Conservation (phyloP, 108 stramenopile species). For the Parmales sp. region DNA sequence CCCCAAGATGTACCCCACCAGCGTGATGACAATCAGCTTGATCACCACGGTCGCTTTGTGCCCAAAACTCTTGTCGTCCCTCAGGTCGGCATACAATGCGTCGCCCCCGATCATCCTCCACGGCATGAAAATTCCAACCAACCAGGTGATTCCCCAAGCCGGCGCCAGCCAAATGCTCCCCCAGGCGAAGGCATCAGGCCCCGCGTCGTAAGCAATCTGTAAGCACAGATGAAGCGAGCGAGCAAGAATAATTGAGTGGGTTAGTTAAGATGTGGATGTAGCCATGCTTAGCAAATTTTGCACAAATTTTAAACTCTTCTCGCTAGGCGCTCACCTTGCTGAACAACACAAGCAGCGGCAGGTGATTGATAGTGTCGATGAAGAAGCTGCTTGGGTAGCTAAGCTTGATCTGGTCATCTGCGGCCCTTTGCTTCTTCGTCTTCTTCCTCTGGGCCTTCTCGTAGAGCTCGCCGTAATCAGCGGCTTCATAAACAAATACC, state of each 20-base stretch:
- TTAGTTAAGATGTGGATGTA: neutral
- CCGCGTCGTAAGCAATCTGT: constrained; percentile 1
- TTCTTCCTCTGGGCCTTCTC: neutral
- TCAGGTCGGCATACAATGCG: constrained; percentile 4
- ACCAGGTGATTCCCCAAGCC: neutral
- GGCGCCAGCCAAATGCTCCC: neutral
- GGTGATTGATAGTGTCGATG: neutral
- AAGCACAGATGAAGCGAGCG: neutral
- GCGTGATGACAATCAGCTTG: constrained; percentile 2
- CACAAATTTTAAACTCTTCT: neutral
- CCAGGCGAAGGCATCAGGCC: neutral
- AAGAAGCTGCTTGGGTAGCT: neutral
- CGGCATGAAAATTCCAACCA: neutral
- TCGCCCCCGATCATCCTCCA: neutral
- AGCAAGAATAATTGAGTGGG: neutral
- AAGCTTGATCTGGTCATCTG: neutral
- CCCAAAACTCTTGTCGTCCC: neutral
- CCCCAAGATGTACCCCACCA: neutral
- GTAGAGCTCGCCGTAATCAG: too few relatives aligned
- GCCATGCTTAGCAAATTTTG: neutral
- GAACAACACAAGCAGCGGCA: neutral
- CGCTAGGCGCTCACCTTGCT: neutral
- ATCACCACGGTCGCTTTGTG: neutral
- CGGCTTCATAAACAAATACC: constrained; percentile 7
- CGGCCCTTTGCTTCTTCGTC: neutral